These are phyloP conservation scores for Adenanthera pavonina DNA, from an alignment of 306 rosid genomes.

Conservation along the genomic window DNA sequence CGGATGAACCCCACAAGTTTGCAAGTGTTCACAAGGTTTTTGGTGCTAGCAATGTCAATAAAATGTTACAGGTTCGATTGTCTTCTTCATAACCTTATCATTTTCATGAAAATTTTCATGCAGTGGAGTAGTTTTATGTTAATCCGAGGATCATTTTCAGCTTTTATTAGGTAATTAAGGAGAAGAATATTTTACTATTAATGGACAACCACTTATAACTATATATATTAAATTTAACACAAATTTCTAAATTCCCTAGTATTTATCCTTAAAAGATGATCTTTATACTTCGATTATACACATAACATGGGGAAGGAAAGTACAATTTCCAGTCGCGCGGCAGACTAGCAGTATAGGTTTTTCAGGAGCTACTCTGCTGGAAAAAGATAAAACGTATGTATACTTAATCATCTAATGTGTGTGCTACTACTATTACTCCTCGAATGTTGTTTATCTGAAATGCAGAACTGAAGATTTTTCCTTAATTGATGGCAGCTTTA, in stretches of 20 bases:
- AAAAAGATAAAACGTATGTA: background rate
- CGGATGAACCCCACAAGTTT: slow-evolving; percentile 78
- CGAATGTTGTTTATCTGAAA: background rate
- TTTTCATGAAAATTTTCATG: background rate
- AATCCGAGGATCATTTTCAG: slow-evolving; percentile 3
- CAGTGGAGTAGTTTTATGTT: background rate
- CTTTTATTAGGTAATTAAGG: background rate
- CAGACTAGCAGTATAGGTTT: background rate
- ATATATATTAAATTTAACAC: background rate
- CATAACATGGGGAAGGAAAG: background rate
- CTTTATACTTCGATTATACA: background rate
- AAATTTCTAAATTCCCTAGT: background rate
- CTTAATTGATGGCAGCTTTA: background rate
- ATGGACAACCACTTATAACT: background rate
- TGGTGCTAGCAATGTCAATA: slow-evolving; percentile 86
- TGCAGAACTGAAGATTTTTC: background rate
- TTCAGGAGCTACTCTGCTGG: background rate
- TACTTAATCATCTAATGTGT: background rate
- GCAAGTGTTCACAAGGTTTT: slow-evolving; percentile 81
- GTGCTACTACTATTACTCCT: background rate
- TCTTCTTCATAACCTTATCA: background rate
- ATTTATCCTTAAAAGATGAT: background rate
- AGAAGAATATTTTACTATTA: background rate
- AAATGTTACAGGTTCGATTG: slow-evolving; percentile 72
- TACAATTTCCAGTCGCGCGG: background rate